These are phyloP conservation scores for Botryotinia calthae DNA, from an alignment of 2,329 filamentous ascomycete genomes.

Conservation along the genomic window DNA sequence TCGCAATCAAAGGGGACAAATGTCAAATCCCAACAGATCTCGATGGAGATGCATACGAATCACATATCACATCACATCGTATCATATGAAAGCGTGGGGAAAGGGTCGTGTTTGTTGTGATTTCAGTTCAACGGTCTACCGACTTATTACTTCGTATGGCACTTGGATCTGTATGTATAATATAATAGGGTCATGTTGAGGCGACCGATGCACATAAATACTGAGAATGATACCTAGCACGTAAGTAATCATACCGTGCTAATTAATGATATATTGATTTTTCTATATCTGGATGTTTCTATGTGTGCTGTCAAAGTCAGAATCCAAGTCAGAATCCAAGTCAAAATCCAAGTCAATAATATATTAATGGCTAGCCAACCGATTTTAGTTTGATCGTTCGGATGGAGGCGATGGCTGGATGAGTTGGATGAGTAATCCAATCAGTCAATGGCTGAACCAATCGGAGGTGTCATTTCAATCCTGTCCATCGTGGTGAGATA, in stretches of 20 bases:
- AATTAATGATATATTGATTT: neutral
- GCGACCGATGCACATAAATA: neutral
- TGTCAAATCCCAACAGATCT: slow-evolving; percentile 17
- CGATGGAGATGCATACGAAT: slow-evolving; percentile 12
- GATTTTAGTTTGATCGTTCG: neutral
- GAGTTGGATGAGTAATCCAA: neutral
- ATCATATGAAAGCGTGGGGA: neutral
- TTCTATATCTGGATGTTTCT: too few species aligned
- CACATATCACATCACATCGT: neutral
- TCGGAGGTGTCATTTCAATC: neutral
- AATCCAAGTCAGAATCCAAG: neutral
- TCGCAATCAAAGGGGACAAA: neutral
- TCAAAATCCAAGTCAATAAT: neutral
- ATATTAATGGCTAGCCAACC: neutral
- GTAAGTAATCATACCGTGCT: neutral
- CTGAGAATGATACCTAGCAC: too few species aligned
- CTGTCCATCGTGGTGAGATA: too few species aligned
- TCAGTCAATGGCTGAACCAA: neutral
- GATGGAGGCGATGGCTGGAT: too few species aligned
- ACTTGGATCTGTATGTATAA: neutral
- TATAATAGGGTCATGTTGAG: too few species aligned
- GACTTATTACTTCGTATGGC: neutral
- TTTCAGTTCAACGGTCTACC: neutral
- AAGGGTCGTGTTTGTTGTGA: neutral
- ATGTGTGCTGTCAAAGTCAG: slow-evolving; percentile 18